Conservation (phyloP, 768 basidiomycete genomes). For the Rhizopogon roseolus region DNA sequence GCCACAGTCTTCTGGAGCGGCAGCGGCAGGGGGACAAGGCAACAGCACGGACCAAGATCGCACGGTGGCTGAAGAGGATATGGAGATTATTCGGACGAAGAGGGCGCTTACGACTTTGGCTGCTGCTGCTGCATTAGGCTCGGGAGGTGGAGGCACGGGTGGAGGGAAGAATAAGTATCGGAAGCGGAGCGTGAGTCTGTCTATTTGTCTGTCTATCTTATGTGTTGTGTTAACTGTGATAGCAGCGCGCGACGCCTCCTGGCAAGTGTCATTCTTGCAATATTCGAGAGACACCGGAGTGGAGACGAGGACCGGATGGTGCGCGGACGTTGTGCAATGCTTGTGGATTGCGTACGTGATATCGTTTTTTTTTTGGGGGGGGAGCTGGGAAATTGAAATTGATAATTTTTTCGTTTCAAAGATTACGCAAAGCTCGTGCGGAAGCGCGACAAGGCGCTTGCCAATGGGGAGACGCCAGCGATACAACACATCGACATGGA, state of each 20-base stretch:
- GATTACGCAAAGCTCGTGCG: conserved; percentile 84
- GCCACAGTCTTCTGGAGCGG: conserved; percentile 1
- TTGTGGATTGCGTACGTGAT: conserved; percentile 72
- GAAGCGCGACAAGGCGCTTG: conserved; percentile 63
- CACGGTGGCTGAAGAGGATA: conserved; percentile 74
- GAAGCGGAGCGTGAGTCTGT: conserved; percentile 72
- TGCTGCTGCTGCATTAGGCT: conserved; percentile 40
- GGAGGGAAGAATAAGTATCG: conserved; percentile 70
- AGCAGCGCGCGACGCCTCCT: conserved; percentile 77
- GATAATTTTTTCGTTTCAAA: conserved; percentile 17
- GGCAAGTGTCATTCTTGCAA: conserved; percentile 88
- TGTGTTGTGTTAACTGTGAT: conserved; percentile 13
- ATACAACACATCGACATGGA: conserved; percentile 64
- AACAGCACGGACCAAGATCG: conserved; percentile 36
- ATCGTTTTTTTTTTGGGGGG: background rate
- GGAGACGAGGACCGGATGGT: conserved; percentile 81
- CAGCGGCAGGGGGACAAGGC: conserved; percentile 7
- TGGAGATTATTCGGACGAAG: conserved; percentile 81
- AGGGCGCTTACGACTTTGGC: conserved; percentile 65
- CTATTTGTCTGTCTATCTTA: conserved; percentile 7
- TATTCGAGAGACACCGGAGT: conserved; percentile 85
- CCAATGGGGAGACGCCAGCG: conserved; percentile 40
- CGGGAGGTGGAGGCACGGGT: conserved; percentile 25
- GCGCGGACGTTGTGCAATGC: conserved; percentile 83
- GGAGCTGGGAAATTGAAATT: background rate